Conservation (phyloP, 306 rosid genomes). For the Acacia confusa region DNA sequence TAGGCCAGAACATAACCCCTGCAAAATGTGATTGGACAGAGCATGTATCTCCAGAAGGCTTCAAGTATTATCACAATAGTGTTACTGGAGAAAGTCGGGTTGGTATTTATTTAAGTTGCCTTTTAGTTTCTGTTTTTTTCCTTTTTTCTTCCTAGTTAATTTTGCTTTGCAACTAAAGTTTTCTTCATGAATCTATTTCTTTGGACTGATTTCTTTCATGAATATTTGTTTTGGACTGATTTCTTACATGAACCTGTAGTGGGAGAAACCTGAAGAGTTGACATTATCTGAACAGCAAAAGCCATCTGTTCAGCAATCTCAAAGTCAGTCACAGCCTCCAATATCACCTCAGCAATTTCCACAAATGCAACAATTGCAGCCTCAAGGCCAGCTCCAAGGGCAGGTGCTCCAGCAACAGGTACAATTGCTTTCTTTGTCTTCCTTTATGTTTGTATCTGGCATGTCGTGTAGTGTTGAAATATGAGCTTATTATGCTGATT, state of each 20-base stretch:
- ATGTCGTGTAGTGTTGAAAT: not conserved
- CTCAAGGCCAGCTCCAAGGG: slow-evolving; percentile 61
- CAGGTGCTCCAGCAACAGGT: slow-evolving; percentile 57
- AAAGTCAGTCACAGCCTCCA: slow-evolving; percentile 55
- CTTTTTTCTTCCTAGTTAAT: not conserved
- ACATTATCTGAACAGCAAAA: slow-evolving; percentile 55
- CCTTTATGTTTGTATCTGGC: slow-evolving; percentile 43
- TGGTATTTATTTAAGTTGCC: slow-evolving; percentile 34
- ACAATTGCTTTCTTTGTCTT: slow-evolving; percentile 57
- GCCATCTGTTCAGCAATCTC: slow-evolving; percentile 60
- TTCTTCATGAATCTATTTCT: not conserved
- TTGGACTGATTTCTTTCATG: too few species aligned
- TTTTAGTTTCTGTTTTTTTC: not conserved
- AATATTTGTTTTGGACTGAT: not conserved
- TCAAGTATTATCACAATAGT: slow-evolving; percentile 83
- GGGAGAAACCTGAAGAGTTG: slow-evolving; percentile 97
- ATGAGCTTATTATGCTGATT: slow-evolving; percentile 33
- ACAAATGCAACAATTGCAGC: slow-evolving; percentile 59
- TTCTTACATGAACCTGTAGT: slow-evolving; percentile 49
- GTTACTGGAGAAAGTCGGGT: slow-evolving; percentile 92
- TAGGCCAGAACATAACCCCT: slow-evolving; percentile 45
- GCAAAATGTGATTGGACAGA: slow-evolving; percentile 85
- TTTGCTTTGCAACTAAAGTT: slow-evolving; percentile 30
- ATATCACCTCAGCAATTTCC: slow-evolving; percentile 56
- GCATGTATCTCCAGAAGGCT: slow-evolving; percentile 91